Percentiles rank a stretch among this genome's conserved stretches.
Evolutionary conservation across 2,329 filamentous ascomycete genomes (phyloP).

Genomic region (Monosporascus sp.): DNA sequence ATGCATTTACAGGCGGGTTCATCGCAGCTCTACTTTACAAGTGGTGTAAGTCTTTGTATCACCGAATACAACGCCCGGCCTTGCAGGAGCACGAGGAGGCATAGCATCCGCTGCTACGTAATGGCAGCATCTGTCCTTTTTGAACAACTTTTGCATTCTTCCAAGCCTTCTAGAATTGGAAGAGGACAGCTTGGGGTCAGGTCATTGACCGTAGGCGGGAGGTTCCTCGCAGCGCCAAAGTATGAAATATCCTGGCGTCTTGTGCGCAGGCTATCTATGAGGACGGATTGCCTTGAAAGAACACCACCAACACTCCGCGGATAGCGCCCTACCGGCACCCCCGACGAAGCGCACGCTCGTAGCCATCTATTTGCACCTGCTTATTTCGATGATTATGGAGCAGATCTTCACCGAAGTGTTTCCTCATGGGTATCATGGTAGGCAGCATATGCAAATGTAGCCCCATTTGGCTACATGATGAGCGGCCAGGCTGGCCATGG

Average conservation of each 20-base stretch:
- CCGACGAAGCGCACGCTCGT: neutral
- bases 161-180: neutral
- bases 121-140: neutral
- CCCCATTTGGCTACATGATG: slow-evolving; percentile 6
- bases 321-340: neutral
- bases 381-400: neutral
- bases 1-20: slow-evolving; percentile 17
- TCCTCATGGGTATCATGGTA: slow-evolving; percentile 10
- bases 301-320: neutral
- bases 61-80: neutral
- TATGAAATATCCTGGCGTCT: neutral
- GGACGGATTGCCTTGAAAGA: neutral
- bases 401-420: neutral
- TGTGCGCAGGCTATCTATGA: neutral
- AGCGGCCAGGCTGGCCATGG: neutral
- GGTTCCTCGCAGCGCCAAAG: neutral
- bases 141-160: neutral
- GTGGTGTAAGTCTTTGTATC: neutral
- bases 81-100: neutral
- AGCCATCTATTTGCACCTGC: neutral
- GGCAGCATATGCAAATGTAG: slow-evolving; percentile 17
- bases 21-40: neutral
- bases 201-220: neutral
- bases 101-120: neutral
- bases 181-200: neutral